phyloP scores from a whole-genome alignment of 106 monocot genomes.

The Cymbidium sinense region DNA sequence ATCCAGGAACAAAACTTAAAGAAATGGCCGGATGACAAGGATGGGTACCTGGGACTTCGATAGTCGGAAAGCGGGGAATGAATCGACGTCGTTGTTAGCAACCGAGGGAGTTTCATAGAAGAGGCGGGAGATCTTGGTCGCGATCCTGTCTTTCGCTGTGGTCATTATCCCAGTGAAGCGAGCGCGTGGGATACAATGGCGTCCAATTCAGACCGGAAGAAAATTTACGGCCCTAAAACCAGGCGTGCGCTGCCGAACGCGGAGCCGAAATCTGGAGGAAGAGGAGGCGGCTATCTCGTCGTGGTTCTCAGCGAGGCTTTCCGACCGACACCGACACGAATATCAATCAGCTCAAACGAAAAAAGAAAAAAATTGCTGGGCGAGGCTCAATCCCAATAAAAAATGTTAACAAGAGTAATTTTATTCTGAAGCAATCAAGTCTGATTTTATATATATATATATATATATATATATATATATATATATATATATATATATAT shows the following conservation, averaged over 20 bases:
- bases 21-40: neutral
- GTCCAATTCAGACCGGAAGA: neutral
- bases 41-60: conserved; percentile 3
- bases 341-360: too few species aligned
- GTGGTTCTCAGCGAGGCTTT: neutral
- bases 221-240: neutral
- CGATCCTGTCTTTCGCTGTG: conserved; percentile 60
- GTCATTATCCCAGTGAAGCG: conserved; percentile 10
- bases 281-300: neutral
- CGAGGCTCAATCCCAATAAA: too few species aligned
- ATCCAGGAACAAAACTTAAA: neutral
- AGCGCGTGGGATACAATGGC: neutral
- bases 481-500: too few species aligned
- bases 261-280: neutral
- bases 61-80: conserved; percentile 5
- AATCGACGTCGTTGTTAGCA: neutral
- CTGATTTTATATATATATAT: too few species aligned
- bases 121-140: conserved; percentile 53
- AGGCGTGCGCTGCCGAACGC: neutral
- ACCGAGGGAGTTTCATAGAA: conserved; percentile 40
- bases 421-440: too few species aligned
- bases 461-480: too few species aligned
- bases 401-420: too few species aligned
- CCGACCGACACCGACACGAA: too few species aligned
- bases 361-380: too few species aligned